Evolutionary conservation across 306 rosid species (phyloP).

Genomic region (Trifolium dubium): DNA sequence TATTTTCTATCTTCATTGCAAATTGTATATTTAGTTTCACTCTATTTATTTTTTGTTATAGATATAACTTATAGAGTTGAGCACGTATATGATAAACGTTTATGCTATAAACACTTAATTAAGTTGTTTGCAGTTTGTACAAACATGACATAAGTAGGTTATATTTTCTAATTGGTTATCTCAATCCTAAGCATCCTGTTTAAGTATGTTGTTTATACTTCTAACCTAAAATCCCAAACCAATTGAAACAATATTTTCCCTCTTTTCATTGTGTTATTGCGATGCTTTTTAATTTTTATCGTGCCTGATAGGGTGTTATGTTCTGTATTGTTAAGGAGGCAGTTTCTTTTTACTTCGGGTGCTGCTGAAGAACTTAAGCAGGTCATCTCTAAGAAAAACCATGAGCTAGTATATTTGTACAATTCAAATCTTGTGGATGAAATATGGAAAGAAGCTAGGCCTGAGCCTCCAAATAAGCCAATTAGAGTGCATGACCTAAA

Average conservation of each 20-base stretch:
- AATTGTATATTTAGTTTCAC: neutral
- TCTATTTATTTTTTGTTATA: neutral
- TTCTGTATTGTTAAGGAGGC: conserved; percentile 86
- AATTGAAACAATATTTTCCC: neutral
- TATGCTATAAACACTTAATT: neutral
- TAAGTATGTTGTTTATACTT: neutral
- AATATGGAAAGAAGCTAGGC: conserved; percentile 83
- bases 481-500: conserved; percentile 76
- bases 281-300: conserved; percentile 32
- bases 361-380: conserved; percentile 87
- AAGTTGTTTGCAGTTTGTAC: neutral
- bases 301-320: conserved; percentile 59
- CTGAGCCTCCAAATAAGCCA: conserved; percentile 66
- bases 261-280: neutral
- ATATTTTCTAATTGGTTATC: neutral
- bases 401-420: conserved; percentile 76
- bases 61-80: neutral
- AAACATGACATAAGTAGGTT: neutral
- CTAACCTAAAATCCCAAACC: neutral
- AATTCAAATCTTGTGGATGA: conserved; percentile 84
- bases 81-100: neutral
- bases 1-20: neutral
- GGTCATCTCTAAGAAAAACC: conserved; percentile 73
- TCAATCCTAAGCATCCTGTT: neutral
- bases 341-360: conserved; percentile 95